Conservation (phyloP, 352 stramenopile genomes). For the Detonula confervacea region DNA sequence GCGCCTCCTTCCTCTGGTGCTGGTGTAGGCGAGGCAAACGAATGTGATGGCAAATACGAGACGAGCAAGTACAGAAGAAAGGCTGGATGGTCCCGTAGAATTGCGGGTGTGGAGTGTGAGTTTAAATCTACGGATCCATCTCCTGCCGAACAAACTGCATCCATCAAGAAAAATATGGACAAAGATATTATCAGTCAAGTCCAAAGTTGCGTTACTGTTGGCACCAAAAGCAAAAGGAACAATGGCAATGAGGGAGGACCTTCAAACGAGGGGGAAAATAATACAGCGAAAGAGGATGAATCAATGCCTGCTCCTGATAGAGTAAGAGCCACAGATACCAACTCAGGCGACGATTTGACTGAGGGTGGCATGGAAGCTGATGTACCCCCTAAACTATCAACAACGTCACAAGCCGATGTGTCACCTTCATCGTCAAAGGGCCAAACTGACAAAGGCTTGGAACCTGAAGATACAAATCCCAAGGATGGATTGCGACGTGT, state of each 20-base stretch:
- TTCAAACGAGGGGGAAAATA: constrained; percentile 3
- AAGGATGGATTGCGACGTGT: constrained; percentile 24
- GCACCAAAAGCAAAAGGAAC: no score
- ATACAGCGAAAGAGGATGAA: neutral
- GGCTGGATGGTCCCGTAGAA: constrained; percentile 16
- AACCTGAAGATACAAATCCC: neutral
- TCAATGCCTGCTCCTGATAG: neutral
- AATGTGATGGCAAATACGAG: neutral
- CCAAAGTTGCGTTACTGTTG: no score
- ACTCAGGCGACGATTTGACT: neutral
- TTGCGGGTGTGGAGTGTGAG: constrained; percentile 24
- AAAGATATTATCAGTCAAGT: no score
- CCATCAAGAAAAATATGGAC: no score
- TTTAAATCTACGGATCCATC: neutral
- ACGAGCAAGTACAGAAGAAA: neutral
- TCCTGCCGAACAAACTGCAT: no score
- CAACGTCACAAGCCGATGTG: neutral
- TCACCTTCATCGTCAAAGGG: neutral
- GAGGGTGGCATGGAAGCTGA: neutral
- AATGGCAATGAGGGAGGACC: neutral
- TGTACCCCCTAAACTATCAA: neutral
- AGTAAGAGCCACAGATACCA: constrained; percentile 1
- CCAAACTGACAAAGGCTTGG: neutral
- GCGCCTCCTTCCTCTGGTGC: constrained; percentile 1
- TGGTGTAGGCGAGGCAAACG: neutral